These are phyloP conservation scores for Rhytidiadelphus loreus DNA, from an alignment of 225 moss, liverwort and hornwort species.

Conservation along the genomic window DNA sequence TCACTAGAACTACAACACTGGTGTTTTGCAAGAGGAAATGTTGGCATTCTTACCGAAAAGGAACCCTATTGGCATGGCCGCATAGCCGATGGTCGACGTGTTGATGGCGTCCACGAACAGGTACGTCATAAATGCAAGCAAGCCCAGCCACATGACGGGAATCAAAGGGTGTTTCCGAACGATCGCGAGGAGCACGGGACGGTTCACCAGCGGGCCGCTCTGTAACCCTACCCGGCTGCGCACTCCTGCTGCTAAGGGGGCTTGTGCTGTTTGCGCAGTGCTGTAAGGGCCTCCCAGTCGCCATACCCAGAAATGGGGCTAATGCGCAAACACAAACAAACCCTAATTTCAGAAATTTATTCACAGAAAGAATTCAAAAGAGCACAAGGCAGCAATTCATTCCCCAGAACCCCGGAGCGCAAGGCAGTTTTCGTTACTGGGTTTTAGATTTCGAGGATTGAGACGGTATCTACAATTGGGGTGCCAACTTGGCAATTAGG, in stretches of 20 bases:
- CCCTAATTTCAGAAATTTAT: neutral
- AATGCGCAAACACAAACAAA: neutral
- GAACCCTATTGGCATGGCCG: slow-evolving; percentile 98
- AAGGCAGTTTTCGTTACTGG: neutral
- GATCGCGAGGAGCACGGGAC: slow-evolving; percentile 74
- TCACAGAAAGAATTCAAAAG: neutral
- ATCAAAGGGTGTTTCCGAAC: slow-evolving; percentile 73
- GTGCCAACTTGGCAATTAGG: neutral
- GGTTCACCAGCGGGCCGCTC: slow-evolving; percentile 34
- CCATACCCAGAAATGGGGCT: slow-evolving; percentile 99
- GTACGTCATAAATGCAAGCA: slow-evolving; percentile 95
- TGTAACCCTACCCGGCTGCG: slow-evolving; percentile 60
- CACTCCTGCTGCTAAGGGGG: neutral
- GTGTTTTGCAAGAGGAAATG: neutral
- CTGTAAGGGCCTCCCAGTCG: slow-evolving; percentile 52
- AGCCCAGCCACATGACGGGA: slow-evolving; percentile 77
- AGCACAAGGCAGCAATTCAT: neutral
- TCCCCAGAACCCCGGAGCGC: neutral
- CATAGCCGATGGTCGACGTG: slow-evolving; percentile 86
- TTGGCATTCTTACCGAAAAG: slow-evolving; percentile 64
- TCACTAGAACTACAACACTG: neutral
- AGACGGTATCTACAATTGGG: neutral
- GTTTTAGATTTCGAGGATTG: neutral
- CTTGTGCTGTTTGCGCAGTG: neutral
- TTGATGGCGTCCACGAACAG: slow-evolving; percentile 90